Base-by-base conservation (phyloP, 2,329 filamentous ascomycete genomes). In the Penicillium verrucosum region DNA sequence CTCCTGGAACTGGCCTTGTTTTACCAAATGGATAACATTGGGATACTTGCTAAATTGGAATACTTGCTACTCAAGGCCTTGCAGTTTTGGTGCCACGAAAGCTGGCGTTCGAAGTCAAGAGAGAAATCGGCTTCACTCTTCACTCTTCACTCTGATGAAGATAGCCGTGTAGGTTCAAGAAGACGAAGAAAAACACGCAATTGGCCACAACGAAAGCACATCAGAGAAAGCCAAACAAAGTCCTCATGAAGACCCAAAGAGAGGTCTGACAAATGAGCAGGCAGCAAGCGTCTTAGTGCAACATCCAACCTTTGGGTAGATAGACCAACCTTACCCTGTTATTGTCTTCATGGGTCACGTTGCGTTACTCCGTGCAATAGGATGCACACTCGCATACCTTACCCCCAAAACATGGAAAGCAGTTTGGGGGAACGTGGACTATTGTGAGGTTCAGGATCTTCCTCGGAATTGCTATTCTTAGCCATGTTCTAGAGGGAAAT, bases 181-280 rank as follows among this genome's bases (percentile, higher is more conserved):
- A 21, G 5, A 21, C 5, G 2, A 11, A 21, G 5, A 1, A 1
- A 40, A 38, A 40, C 5, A 4, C 5, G 1, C 5, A 21, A 21
- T 18, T 40, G 11, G 5, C 16, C 64, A 44, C 11, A 53, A 0
- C 65, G 61, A 2, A 62, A 65, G 37, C 3, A 2, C 1, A 65
- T 54, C 14, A 68, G 66, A 1, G 70, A 48, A 23, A 65, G 44
- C 5, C 59, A 62, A 68, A 37, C 47, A 63, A 60, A 1, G 38
- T 61, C 50, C 58, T 64, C 1, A 56, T 61, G 3, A 64, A 32
- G 14, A 56, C 56, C 64, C 66, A 71, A 5, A 62, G 63, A 30
- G 14, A 27, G 7, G 3, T 1, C 40, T 11, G 7, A 10, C 8
- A 27, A 25, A 3, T 25, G 4, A 25, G 7, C 23, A 27, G 14